Percentiles rank a stretch among this genome's conserved stretches.
These are phyloP conservation scores for Candida insectorum DNA, from an alignment of 805 yeast genomes.

Conservation along the genomic window DNA sequence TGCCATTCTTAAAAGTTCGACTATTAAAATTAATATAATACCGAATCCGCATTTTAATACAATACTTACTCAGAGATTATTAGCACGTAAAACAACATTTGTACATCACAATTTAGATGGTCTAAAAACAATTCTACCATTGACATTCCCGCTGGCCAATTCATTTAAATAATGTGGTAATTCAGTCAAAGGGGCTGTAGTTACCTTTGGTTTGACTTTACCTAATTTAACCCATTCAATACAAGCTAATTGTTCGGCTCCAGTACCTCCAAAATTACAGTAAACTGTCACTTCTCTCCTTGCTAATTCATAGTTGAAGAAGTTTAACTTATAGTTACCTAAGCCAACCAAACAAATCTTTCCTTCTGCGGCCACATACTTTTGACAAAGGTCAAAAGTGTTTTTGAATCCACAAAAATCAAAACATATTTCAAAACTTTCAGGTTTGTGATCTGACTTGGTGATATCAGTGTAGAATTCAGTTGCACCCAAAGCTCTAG, in stretches of 20 bases:
- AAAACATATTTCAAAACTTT: slow-evolving; percentile 37
- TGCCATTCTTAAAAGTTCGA: slow-evolving; percentile 35
- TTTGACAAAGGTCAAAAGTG: slow-evolving; percentile 23
- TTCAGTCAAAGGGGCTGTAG: slow-evolving; percentile 26
- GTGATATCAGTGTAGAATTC: slow-evolving; percentile 34
- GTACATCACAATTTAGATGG: not conserved
- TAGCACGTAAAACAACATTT: too few relatives aligned
- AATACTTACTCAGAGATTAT: too few relatives aligned
- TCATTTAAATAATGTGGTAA: slow-evolving; percentile 33
- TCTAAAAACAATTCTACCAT: slow-evolving; percentile 42
- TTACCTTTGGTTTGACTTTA: slow-evolving; percentile 33
- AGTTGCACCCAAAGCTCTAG: slow-evolving; percentile 37
- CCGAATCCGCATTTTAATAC: too few relatives aligned
- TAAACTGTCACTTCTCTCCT: slow-evolving; percentile 38
- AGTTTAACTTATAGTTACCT: slow-evolving; percentile 27
- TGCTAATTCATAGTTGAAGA: slow-evolving; percentile 35
- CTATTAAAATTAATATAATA: too few relatives aligned
- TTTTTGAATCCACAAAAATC: slow-evolving; percentile 38
- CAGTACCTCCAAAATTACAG: slow-evolving; percentile 44
- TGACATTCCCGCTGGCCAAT: slow-evolving; percentile 34
- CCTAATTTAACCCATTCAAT: slow-evolving; percentile 42
- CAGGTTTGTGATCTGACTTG: slow-evolving; percentile 21
- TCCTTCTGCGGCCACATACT: slow-evolving; percentile 33
- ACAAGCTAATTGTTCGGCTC: slow-evolving; percentile 40
- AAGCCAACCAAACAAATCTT: slow-evolving; percentile 43